phyloP scores from a whole-genome alignment of 192 early-diverging fungal genomes.

The Helicostylum pulchrum region DNA sequence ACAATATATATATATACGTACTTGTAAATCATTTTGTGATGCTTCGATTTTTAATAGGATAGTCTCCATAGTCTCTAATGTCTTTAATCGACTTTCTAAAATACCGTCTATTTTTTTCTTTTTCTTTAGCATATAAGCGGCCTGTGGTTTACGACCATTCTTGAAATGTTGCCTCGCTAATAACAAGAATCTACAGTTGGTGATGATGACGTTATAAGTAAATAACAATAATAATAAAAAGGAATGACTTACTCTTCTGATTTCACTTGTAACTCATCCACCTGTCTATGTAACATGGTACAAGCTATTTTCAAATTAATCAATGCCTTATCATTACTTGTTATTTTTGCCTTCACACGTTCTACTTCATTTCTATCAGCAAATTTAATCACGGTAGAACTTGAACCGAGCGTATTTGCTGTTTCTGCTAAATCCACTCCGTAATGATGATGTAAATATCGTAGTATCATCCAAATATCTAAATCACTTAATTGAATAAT shows the following conservation, averaged over 20 bases:
- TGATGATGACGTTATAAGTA: background rate
- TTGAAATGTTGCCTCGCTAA: constrained; percentile 13
- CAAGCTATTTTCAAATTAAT: constrained; percentile 51
- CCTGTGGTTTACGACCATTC: constrained; percentile 48
- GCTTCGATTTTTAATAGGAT: constrained; percentile 62
- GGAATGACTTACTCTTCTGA: constrained; percentile 44
- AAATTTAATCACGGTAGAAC: constrained; percentile 21
- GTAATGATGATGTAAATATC: constrained; percentile 21
- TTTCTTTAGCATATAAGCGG: constrained; percentile 51
- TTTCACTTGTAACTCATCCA: constrained; percentile 55
- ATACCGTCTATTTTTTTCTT: constrained; percentile 51
- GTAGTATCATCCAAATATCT: constrained; percentile 32
- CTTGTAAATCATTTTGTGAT: constrained; percentile 61
- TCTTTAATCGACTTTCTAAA: constrained; percentile 53
- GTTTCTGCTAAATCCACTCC: constrained; percentile 19
- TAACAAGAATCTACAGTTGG: background rate
- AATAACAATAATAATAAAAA: background rate
- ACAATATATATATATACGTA: constrained; percentile 16
- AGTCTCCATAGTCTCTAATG: constrained; percentile 56
- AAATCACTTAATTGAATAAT: constrained; percentile 20
- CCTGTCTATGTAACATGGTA: constrained; percentile 47
- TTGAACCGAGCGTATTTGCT: constrained; percentile 5
- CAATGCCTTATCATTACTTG: constrained; percentile 56
- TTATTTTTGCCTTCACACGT: constrained; percentile 34
- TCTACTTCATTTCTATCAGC: constrained; percentile 9